Conservation (phyloP, 441 rosid genomes). For the Populus hybrid region DNA sequence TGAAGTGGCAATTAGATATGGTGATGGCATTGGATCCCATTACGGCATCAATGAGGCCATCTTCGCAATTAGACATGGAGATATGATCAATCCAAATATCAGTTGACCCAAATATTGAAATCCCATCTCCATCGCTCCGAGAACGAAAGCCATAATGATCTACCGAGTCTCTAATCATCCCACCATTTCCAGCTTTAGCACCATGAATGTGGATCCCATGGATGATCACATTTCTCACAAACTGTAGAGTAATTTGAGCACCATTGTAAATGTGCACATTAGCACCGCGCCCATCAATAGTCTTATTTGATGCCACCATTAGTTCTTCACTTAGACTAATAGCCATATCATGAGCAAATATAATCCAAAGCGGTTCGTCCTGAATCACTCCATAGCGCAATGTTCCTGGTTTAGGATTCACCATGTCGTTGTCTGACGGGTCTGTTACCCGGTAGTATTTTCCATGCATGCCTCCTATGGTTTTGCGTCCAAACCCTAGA, state of each 20-base stretch:
- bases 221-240: constrained; percentile 30
- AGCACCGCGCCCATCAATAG: constrained; percentile 36
- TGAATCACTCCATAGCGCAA: constrained; percentile 31
- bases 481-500: constrained; percentile 29
- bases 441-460: constrained; percentile 26
- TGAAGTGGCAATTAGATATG: constrained; percentile 34
- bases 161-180: constrained; percentile 27
- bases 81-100: constrained; percentile 37
- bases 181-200: constrained; percentile 11
- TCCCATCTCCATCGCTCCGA: constrained; percentile 33
- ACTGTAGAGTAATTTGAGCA: constrained; percentile 29
- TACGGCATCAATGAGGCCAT: constrained; percentile 31
- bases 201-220: constrained; percentile 27
- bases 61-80: constrained; percentile 27
- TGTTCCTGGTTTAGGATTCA: constrained; percentile 35
- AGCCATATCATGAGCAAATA: constrained; percentile 27
- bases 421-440: constrained; percentile 24
- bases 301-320: constrained; percentile 23
- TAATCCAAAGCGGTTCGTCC: constrained; percentile 34
- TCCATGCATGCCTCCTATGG: constrained; percentile 34
- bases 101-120: constrained; percentile 26
- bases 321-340: constrained; percentile 33
- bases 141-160: constrained; percentile 23
- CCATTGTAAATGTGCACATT: constrained; percentile 24
- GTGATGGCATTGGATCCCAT: constrained; percentile 35